phyloP scores from a whole-genome alignment of 2,329 filamentous ascomycete species.

The Cercospora janseana region DNA sequence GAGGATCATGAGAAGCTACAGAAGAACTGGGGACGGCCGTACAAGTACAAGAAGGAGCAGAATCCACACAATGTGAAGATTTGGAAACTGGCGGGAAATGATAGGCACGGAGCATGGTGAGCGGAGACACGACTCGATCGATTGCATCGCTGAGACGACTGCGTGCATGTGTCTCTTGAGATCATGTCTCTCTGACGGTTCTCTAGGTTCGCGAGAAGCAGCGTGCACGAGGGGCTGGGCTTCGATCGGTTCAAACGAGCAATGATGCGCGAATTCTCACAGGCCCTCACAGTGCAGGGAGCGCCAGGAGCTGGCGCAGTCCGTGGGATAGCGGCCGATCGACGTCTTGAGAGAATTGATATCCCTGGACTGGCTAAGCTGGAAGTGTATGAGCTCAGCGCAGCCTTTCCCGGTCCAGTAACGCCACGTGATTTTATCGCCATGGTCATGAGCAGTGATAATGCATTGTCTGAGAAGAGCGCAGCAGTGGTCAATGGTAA shows the following conservation, averaged over 20 bases:
- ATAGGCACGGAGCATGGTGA: slow-evolving; percentile 55
- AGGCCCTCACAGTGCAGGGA: slow-evolving; percentile 69
- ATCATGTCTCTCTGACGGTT: no score
- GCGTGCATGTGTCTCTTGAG: no score
- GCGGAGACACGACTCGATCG: neutral
- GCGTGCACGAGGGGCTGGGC: slow-evolving; percentile 73
- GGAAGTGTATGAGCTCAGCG: slow-evolving; percentile 80
- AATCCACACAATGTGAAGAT: slow-evolving; percentile 75
- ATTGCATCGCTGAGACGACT: neutral
- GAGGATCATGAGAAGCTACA: slow-evolving; percentile 61
- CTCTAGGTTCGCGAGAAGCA: slow-evolving; percentile 74
- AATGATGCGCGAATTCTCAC: slow-evolving; percentile 74
- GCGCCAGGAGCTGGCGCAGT: slow-evolving; percentile 72
- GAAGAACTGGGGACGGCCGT: slow-evolving; percentile 80
- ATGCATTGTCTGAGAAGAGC: slow-evolving; percentile 51
- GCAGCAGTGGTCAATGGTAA: slow-evolving; percentile 34
- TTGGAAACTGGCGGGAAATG: slow-evolving; percentile 75
- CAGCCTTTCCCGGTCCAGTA: slow-evolving; percentile 85
- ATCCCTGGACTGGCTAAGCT: slow-evolving; percentile 61
- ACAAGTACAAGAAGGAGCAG: slow-evolving; percentile 68
- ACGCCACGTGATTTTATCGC: slow-evolving; percentile 86
- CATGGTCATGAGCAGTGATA: slow-evolving; percentile 66
- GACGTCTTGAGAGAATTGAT: slow-evolving; percentile 62
- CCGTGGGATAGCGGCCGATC: slow-evolving; percentile 81
- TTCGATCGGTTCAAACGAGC: slow-evolving; percentile 77